These are phyloP conservation scores for Samsoniella hepiali DNA, from an alignment of 2,329 filamentous ascomycete genomes.

Conservation along the genomic window DNA sequence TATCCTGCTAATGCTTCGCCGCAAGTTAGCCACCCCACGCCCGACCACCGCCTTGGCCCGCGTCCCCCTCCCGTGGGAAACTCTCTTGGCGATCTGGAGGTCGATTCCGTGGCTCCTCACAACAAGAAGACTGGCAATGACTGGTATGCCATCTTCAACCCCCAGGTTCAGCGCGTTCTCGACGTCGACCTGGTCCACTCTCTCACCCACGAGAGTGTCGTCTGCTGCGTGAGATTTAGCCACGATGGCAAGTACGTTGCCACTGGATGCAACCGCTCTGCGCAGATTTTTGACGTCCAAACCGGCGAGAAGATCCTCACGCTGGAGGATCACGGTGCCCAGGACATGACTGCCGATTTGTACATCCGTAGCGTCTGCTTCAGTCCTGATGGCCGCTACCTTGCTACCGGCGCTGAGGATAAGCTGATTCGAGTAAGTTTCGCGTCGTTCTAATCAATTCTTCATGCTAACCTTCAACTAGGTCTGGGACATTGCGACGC, in stretches of 20 bases:
- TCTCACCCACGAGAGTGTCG: constrained; percentile 88
- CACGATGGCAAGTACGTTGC: constrained; percentile 93
- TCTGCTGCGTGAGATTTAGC: constrained; percentile 97
- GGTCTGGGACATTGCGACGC: constrained; percentile 90
- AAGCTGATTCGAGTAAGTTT: constrained; percentile 87
- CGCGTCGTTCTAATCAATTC: background rate
- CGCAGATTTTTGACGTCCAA: constrained; percentile 95
- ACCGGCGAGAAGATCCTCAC: constrained; percentile 85
- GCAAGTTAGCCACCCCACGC: constrained; percentile 80
- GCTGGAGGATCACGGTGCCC: constrained; percentile 79
- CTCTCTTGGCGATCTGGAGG: constrained; percentile 79
- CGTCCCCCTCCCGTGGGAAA: constrained; percentile 52
- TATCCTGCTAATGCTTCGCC: constrained; percentile 84
- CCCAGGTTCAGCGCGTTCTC: constrained; percentile 79
- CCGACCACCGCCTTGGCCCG: constrained; percentile 60
- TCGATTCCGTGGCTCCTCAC: constrained; percentile 77
- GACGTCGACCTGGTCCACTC: constrained; percentile 95
- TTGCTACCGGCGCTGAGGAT: constrained; percentile 95
- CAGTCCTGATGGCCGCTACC: constrained; percentile 89
- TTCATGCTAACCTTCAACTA: constrained; percentile 33
- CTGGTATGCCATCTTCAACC: constrained; percentile 98
- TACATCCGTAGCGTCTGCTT: constrained; percentile 99
- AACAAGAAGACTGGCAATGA: constrained; percentile 87
- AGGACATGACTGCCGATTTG: constrained; percentile 80
- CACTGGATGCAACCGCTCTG: constrained; percentile 96